Conservation (phyloP, 2,329 filamentous ascomycete genomes). For the Dactylonectria macrodidyma region DNA sequence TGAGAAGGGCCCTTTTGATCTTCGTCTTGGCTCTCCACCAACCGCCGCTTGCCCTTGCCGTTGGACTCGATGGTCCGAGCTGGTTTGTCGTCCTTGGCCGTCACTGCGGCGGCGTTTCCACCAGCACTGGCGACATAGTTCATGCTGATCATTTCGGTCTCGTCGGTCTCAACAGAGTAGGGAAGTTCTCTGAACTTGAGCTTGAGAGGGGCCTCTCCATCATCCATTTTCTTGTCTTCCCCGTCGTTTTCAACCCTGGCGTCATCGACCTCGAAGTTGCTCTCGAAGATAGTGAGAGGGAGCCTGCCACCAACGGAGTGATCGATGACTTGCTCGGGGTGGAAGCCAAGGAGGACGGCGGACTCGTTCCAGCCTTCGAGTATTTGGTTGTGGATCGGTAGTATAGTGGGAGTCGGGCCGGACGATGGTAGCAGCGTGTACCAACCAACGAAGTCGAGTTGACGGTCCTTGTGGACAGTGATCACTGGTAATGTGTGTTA, state of each 20-base stretch:
- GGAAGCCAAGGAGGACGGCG: slow-evolving; percentile 89
- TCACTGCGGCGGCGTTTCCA: slow-evolving; percentile 79
- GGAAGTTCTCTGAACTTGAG: slow-evolving; percentile 87
- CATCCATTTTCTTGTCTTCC: slow-evolving; percentile 82
- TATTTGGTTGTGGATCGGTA: slow-evolving; percentile 85
- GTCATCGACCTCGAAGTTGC: slow-evolving; percentile 81
- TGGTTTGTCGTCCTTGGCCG: slow-evolving; percentile 61
- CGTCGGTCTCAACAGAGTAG: slow-evolving; percentile 92
- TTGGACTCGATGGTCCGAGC: slow-evolving; percentile 62
- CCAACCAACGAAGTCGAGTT: slow-evolving; percentile 92
- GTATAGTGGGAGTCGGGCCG: slow-evolving; percentile 78
- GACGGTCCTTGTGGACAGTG: slow-evolving; percentile 87
- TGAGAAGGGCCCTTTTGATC: slow-evolving; percentile 45
- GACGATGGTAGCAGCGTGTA: slow-evolving; percentile 83
- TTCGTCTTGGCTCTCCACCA: slow-evolving; percentile 52
- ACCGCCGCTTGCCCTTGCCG: slow-evolving; percentile 66
- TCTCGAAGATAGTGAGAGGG: slow-evolving; percentile 93
- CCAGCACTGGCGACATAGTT: slow-evolving; percentile 91
- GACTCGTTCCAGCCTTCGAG: slow-evolving; percentile 85
- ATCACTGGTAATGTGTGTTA: slow-evolving; percentile 73
- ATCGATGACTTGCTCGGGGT: slow-evolving; percentile 72
- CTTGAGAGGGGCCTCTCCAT: slow-evolving; percentile 68
- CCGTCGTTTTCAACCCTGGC: slow-evolving; percentile 62
- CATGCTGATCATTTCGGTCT: slow-evolving; percentile 98
- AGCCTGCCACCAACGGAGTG: slow-evolving; percentile 81